A percentile compares a stretch with the other conserved stretches of the same genome.
Conservation (phyloP, 2,329 filamentous ascomycete genomes). For the Colletotrichum eremochloae region DNA sequence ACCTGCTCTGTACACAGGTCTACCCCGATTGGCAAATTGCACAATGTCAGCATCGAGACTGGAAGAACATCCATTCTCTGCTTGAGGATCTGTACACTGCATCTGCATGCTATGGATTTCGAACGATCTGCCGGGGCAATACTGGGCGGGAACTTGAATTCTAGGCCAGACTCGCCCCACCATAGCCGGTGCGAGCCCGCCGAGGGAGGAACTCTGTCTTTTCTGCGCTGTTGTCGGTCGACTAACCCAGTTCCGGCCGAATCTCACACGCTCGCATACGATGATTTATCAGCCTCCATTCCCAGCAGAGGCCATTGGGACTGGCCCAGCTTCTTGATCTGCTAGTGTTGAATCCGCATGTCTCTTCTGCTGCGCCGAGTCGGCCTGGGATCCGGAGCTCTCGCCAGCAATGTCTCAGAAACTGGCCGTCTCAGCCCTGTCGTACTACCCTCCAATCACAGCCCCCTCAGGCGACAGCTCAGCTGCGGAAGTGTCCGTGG, state of each 20-base stretch:
- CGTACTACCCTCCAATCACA: slow-evolving; percentile 30
- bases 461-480: not conserved
- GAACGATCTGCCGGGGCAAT: slow-evolving; percentile 1
- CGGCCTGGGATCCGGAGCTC: not conserved
- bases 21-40: not conserved
- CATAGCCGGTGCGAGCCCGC: not conserved
- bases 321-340: not conserved
- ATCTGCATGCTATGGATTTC: not conserved
- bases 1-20: too few relatives aligned
- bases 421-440: slow-evolving; percentile 18
- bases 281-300: not conserved
- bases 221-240: not conserved
- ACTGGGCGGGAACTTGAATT: not conserved
- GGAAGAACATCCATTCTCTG: not conserved
- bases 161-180: not conserved
- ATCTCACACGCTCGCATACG: too few relatives aligned
- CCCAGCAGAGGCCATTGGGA: not conserved
- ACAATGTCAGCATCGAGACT: not conserved
- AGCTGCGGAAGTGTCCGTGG: slow-evolving; percentile 24
- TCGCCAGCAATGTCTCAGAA: not conserved
- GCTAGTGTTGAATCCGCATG: not conserved
- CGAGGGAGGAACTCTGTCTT: slow-evolving; percentile 1
- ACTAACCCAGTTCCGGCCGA: not conserved
- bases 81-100: not conserved
- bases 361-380: not conserved